Evolutionary conservation across 139 green algal species (phyloP), one percentile per base, ranked within the genome.

Genomic region (Eudorina sp.): DNA sequence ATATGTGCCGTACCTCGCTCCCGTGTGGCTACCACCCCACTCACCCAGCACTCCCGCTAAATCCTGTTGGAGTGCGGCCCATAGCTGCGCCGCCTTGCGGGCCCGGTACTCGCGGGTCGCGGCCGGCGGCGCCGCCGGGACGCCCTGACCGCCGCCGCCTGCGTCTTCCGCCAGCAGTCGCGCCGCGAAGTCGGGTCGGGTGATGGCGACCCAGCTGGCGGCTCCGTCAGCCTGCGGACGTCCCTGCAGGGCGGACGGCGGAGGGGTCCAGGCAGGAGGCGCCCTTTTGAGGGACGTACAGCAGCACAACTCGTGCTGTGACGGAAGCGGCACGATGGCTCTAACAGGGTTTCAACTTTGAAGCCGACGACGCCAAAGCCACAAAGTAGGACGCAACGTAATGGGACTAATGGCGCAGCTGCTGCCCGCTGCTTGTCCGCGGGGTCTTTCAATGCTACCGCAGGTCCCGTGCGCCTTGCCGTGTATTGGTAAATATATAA

Each of bases 201-300:
- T 88, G 45, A 93, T 7, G 23, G 90, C 90, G 38, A 93, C 88
- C 41, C 88, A 76, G 46, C 70, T 77, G 55, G 83, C 45, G 7
- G 72, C 29, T 38, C 84, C 88, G 58, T 93, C 90, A 13, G 40
- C 23, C 19, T 88, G 83, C 2, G 18, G 40, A 11, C 90, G 84
- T 18, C 90, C 90, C 90, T 93, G 88, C 13, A 36, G 4, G 0
- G 43, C 16, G 13, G 29, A 14, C 27, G 5, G 51, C 9, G 6
- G 46, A 31, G 75, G 4, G 8, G n/a, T 6, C 31, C 16, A 45
- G 27, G 62, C n/a, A 3, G 41, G 74, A n/a, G 46, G 1, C 9
- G 41, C 0, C 3, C 27, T 73, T 73, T 23, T 3, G 64, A 73
- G 64, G 34, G 51, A n/a, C n/a, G n/a, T n/a, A n/a, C 51, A 58